Percentiles rank a stretch among this genome's conserved stretches.
Conservation (phyloP, 2,329 filamentous ascomycete species). For the Fusarium verrucosum region DNA sequence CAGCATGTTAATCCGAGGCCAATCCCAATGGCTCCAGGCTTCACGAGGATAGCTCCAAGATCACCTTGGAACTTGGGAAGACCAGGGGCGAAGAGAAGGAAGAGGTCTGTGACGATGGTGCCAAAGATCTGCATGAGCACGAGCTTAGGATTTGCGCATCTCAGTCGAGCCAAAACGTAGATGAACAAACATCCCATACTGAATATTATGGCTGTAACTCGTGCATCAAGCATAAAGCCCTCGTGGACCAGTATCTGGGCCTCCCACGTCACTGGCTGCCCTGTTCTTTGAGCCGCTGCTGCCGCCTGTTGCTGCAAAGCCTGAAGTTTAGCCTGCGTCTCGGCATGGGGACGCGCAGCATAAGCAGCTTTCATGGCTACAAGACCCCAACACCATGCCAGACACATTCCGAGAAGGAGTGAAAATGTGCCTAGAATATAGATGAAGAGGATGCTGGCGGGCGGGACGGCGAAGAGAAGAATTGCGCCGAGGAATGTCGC, state of each 20-base stretch:
- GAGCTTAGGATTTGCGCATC: conserved; percentile 57
- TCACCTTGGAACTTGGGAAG: conserved; percentile 38
- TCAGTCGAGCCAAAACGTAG: conserved; percentile 55
- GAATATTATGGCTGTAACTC: conserved; percentile 52
- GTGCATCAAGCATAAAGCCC: conserved; percentile 59
- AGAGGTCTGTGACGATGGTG: conserved; percentile 58
- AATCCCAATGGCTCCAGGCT: conserved; percentile 57
- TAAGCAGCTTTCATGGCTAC: conserved; percentile 59
- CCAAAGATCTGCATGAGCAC: conserved; percentile 56
- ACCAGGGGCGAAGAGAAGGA: conserved; percentile 55
- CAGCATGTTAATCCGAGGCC: conserved; percentile 56
- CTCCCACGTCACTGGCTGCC: conserved; percentile 38
- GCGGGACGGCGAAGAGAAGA: conserved; percentile 57
- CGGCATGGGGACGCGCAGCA: conserved; percentile 52
- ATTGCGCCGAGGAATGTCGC: conserved; percentile 57
- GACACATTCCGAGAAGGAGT: conserved; percentile 56
- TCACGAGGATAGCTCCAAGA: conserved; percentile 50
- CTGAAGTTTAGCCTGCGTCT: conserved; percentile 48
- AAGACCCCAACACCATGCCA: conserved; percentile 61
- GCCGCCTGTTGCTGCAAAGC: conserved; percentile 51
- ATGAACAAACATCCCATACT: conserved; percentile 55
- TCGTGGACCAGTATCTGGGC: conserved; percentile 52
- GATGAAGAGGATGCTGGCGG: conserved; percentile 56
- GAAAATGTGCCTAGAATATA: conserved; percentile 55
- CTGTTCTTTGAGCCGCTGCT: conserved; percentile 44